These are phyloP conservation scores for Plenodomus biglobosus DNA, from an alignment of 2,329 filamentous ascomycete genomes.

Conservation along the genomic window DNA sequence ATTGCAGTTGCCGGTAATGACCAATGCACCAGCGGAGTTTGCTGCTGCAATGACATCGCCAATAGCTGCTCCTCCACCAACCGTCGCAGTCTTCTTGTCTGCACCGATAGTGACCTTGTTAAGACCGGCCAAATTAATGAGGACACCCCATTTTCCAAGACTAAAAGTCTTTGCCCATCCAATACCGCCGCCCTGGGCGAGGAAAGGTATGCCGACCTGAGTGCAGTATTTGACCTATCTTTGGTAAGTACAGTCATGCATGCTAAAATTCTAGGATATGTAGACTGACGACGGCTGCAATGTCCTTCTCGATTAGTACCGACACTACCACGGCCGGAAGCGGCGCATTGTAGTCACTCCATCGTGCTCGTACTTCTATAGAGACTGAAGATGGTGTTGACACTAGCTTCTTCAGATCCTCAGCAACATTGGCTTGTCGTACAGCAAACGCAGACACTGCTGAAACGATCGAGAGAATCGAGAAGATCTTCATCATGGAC, in stretches of 20 bases:
- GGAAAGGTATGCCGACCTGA: slow-evolving; percentile 21
- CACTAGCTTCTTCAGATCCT: slow-evolving; percentile 16
- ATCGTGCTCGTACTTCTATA: slow-evolving; percentile 19
- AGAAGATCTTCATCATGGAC: slow-evolving; percentile 16
- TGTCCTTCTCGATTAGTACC: slow-evolving; percentile 22
- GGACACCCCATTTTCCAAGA: slow-evolving; percentile 24
- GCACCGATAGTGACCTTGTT: slow-evolving; percentile 27
- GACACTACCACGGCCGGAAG: slow-evolving; percentile 24
- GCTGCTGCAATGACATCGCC: slow-evolving; percentile 45
- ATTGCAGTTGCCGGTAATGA: slow-evolving; percentile 37
- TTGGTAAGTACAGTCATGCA: not conserved
- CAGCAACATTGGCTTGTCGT: slow-evolving; percentile 10
- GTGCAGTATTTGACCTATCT: slow-evolving; percentile 27
- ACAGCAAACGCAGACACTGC: slow-evolving; percentile 16
- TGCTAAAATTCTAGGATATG: not conserved
- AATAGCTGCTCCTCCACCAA: slow-evolving; percentile 40
- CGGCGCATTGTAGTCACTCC: slow-evolving; percentile 26
- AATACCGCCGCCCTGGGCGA: slow-evolving; percentile 33
- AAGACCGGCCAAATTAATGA: slow-evolving; percentile 35
- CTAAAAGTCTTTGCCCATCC: slow-evolving; percentile 32
- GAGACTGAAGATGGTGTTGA: slow-evolving; percentile 15
- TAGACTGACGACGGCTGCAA: slow-evolving; percentile 20
- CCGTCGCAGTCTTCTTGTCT: slow-evolving; percentile 27
- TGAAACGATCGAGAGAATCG: slow-evolving; percentile 11
- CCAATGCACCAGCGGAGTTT: slow-evolving; percentile 35